Evolutionary conservation across 352 stramenopile species (phyloP), one percentile per base, ranked within the genome.

Genomic region (Phytophthora vignae): DNA sequence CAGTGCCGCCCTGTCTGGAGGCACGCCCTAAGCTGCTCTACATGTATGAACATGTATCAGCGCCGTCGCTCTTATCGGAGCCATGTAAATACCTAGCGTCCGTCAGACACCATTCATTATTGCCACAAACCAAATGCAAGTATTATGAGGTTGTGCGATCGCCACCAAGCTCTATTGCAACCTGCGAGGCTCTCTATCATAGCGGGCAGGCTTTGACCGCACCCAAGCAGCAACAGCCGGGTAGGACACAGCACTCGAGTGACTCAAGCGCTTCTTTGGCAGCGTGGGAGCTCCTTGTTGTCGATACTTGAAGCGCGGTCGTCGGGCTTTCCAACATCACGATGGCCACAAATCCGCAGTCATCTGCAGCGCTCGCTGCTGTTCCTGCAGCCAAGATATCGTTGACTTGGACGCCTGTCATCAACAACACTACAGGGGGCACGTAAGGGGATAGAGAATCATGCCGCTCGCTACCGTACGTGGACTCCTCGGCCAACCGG

Each of bases 81-180:
- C 31, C 6, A 58, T 73, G 71, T 78, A 66, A 67, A 60, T 77
- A 73, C 40, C 27, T 31, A 31, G 27, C 22, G 22, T 25, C 22
- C 61, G 67, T 66, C 68, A 52, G 25, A 66, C 17, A 55, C 31
- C 17, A 63, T 62, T 70, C 38, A 60, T 70, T 67, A 76, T 29
- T 44, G 40, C 40, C 69, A 61, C 31, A 67, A 54, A 65, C 49
- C 50, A 67, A 72, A 27, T 60, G 56, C 55, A 60, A 72, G 54
- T 74, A 69, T 58, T 69, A 74, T 66, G 67, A 74, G 61, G 69
- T 71, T 74, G 67, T 60, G 67, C 46, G 25, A 55, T 73, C 54
- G 57, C 17, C 27, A 2, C 38, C 14, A 55, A 22, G 36, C 69
- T 76, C 69, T 64, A 76, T 76, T 70, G 14, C 40, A 48, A 14